phyloP scores from a whole-genome alignment of 495 filamentous ascomycete species.

The Clavariopsis aquatica region DNA sequence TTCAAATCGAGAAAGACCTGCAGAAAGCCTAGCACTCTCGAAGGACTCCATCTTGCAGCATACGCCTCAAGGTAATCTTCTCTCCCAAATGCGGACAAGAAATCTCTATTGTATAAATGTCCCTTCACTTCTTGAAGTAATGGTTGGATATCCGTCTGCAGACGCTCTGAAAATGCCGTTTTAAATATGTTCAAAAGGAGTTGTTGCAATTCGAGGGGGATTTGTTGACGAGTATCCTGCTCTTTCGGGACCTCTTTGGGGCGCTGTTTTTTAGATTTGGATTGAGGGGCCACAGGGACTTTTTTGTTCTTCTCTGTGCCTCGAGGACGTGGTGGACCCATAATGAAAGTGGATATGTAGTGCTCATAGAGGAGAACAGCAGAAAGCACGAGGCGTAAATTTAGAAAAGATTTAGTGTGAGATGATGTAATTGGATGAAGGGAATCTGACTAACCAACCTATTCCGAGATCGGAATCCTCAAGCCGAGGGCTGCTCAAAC shows the following conservation, averaged over 20 bases:
- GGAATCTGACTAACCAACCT: not conserved
- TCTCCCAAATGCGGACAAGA: constrained; percentile 71
- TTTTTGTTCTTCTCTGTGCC: not conserved
- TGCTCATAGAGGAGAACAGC: not conserved
- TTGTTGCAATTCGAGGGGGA: constrained; percentile 64
- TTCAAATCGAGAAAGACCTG: constrained; percentile 59
- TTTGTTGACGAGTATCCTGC: not conserved
- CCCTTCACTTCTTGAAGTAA: constrained; percentile 78
- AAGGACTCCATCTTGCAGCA: constrained; percentile 82
- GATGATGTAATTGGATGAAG: no score
- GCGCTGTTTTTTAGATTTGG: not conserved
- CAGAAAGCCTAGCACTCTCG: constrained; percentile 75
- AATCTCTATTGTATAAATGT: constrained; percentile 83
- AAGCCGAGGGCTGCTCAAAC: not conserved
- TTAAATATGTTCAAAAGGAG: constrained; percentile 75
- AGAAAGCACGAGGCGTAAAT: no score
- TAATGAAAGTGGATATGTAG: not conserved
- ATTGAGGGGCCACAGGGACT: not conserved
- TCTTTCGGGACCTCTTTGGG: constrained; percentile 3
- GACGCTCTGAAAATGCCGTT: constrained; percentile 55
- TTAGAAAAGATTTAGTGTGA: no score
- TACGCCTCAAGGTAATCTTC: constrained; percentile 73
- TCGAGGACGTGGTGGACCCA: not conserved
- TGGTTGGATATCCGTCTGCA: constrained; percentile 51
- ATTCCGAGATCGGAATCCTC: not conserved